phyloP scores from a whole-genome alignment of 73 alveolate species.

The Blepharisma stoltei region DNA sequence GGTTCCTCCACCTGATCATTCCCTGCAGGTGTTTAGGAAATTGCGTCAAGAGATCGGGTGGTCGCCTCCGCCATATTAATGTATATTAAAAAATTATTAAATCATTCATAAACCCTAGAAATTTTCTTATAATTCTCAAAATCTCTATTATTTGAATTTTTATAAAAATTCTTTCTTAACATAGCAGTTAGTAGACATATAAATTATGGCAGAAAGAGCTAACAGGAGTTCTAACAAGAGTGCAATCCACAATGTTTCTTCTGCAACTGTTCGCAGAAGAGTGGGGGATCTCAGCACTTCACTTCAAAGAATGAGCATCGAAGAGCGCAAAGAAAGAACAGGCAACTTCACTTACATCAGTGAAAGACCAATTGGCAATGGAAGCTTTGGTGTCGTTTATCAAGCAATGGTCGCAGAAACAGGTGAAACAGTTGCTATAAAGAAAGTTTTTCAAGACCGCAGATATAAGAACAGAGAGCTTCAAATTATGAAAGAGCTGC shows the following conservation, averaged over 20 bases:
- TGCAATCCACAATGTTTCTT: neutral
- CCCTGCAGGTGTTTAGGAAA: too few relatives aligned
- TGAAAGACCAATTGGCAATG: slow-evolving; percentile 85
- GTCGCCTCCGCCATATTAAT: too few relatives aligned
- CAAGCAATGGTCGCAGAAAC: slow-evolving; percentile 80
- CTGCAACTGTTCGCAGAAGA: neutral
- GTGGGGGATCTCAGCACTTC: slow-evolving; percentile 24
- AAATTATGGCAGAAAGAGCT: slow-evolving; percentile 41
- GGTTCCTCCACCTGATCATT: too few relatives aligned
- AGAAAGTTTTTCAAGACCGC: slow-evolving; percentile 90
- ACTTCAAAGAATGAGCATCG: neutral
- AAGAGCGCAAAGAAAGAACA: neutral
- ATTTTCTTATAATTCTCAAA: slow-evolving; percentile 44
- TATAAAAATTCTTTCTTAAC: slow-evolving; percentile 29
- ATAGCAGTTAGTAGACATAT: slow-evolving; percentile 27
- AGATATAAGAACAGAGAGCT: slow-evolving; percentile 89
- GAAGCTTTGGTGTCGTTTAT: slow-evolving; percentile 86
- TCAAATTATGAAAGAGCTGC: slow-evolving; percentile 89
- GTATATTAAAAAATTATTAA: too few relatives aligned
- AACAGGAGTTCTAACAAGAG: neutral
- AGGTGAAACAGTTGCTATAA: slow-evolving; percentile 88
- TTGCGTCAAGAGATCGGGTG: too few relatives aligned
- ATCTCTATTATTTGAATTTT: slow-evolving; percentile 40
- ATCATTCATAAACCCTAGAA: slow-evolving; percentile 38
- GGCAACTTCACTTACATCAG: slow-evolving; percentile 72